These are phyloP conservation scores for Spathaspora boniae DNA, from an alignment of 805 yeast genomes.

Conservation along the genomic window DNA sequence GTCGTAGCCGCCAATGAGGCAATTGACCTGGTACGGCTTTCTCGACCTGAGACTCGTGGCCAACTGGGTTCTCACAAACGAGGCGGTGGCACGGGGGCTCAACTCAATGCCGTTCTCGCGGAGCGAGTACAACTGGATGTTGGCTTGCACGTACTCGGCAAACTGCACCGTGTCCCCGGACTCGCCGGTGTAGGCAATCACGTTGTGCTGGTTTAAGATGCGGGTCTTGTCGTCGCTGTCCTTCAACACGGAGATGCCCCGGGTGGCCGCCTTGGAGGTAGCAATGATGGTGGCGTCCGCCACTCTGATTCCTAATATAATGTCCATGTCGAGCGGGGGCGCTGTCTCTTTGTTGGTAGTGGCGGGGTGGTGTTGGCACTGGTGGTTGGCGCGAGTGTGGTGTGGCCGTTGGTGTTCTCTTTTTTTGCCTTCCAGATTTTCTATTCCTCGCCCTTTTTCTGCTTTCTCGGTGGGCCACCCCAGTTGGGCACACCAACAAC, in stretches of 20 bases:
- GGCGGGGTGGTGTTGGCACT: slow-evolving; percentile 1
- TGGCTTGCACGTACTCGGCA: slow-evolving; percentile 92
- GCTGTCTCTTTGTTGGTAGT: not conserved
- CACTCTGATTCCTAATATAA: slow-evolving; percentile 80
- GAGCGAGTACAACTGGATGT: slow-evolving; percentile 81
- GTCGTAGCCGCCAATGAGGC: slow-evolving; percentile 85
- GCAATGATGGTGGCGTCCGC: slow-evolving; percentile 81
- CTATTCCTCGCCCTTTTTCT: not conserved
- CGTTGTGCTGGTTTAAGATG: slow-evolving; percentile 64
- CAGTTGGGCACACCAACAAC: not conserved
- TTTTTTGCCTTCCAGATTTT: slow-evolving; percentile 7
- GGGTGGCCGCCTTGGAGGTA: slow-evolving; percentile 90
- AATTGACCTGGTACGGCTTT: slow-evolving; percentile 91
- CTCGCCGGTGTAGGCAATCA: slow-evolving; percentile 92
- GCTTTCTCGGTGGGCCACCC: not conserved
- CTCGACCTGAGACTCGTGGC: slow-evolving; percentile 84
- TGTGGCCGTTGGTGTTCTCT: slow-evolving; percentile 2
- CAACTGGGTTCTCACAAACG: slow-evolving; percentile 82
- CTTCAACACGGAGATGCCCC: slow-evolving; percentile 48
- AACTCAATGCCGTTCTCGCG: slow-evolving; percentile 75
- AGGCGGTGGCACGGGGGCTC: slow-evolving; percentile 81
- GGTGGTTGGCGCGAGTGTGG: not conserved
- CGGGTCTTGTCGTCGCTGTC: slow-evolving; percentile 47
- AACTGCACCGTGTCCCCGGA: slow-evolving; percentile 95
- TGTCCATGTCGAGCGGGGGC: slow-evolving; percentile 60